These are phyloP conservation scores for Metarhizium guizhouense DNA, from an alignment of 2,329 filamentous ascomycete genomes.

Conservation along the genomic window DNA sequence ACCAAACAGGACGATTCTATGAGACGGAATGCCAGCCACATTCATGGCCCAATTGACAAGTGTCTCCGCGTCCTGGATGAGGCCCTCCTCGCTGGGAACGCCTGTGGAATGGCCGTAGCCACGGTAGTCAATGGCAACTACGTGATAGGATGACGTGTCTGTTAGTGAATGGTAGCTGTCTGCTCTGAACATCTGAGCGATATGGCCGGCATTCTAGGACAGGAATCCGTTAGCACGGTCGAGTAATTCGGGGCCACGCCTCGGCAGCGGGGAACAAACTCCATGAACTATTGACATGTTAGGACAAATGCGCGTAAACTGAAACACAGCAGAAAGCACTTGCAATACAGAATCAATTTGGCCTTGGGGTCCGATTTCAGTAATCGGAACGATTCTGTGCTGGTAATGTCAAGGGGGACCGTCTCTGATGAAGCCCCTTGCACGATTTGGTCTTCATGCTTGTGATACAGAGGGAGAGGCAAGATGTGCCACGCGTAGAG, in stretches of 20 bases:
- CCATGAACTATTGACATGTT: conserved; percentile 44
- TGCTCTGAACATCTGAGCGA: conserved; percentile 71
- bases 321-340: conserved; percentile 17
- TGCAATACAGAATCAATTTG: conserved; percentile 55
- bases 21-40: conserved; percentile 53
- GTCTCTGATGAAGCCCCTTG: conserved; percentile 40
- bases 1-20: conserved; percentile 71
- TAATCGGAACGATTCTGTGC: conserved; percentile 50
- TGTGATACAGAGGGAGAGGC: conserved; percentile 65
- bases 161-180: conserved; percentile 70
- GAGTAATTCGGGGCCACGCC: not conserved
- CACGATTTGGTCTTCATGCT: conserved; percentile 57
- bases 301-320: not conserved
- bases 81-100: conserved; percentile 67
- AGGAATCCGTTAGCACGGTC: conserved; percentile 15
- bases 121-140: conserved; percentile 85
- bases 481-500: conserved; percentile 89
- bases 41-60: conserved; percentile 64
- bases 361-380: conserved; percentile 55
- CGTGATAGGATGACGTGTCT: conserved; percentile 64
- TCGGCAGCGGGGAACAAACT: conserved; percentile 31
- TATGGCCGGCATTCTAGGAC: conserved; percentile 71
- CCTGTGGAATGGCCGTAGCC: conserved; percentile 79
- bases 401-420: conserved; percentile 37
- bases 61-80: conserved; percentile 70